Evolutionary conservation across 208 protist species (phyloP), one percentile per base, ranked within the genome.

Genomic region (Strigomonas oncopelti): DNA sequence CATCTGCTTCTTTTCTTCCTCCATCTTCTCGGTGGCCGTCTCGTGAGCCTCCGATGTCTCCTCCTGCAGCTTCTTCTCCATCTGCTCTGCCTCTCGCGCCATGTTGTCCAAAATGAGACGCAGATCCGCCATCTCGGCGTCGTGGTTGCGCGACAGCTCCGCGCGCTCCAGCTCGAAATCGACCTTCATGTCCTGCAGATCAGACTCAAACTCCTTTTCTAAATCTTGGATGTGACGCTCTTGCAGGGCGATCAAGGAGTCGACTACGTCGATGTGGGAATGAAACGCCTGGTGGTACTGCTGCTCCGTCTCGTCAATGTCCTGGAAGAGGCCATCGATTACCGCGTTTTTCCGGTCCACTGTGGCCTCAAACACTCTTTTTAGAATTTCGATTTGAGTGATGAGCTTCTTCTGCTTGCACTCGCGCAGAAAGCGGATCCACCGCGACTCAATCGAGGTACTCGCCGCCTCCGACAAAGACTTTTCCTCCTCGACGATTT

Each of bases 261-360:
- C 92, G 0, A 98, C 88, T 8, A 93, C 83, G 34, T 89, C 79
- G 69, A 98, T 84, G 68, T 98, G 95, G 14, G 93, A 85, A 1
- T 91, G 84, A 56, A 97, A 92, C 0, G 92, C 88, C 56, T 91
- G 84, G 5, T 82, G 72, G 59, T 97, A 96, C 86, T 98, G 97
- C 61, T 97, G 92, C 83, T 98, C 96, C 0, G 79, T 84, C 51
- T 98, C 94, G 11, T 91, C 85, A 13, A 98, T 69, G 55, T 98
- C 92, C 1, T 71, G 48, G 31, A 93, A 87, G 13, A 98, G 87
- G 69, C 93, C 87, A 52, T 91, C 69, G 59, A 98, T 91, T 9
- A 94, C 81, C 9, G 94, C 88, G 59, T 98, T 92, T 71, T 98
- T 98, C 29, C 94, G 78, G 74, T 98, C 97, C 20, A 98, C 84